phyloP scores from a whole-genome alignment of 2,329 filamentous ascomycete genomes.

The Fusarium cicatricum region DNA sequence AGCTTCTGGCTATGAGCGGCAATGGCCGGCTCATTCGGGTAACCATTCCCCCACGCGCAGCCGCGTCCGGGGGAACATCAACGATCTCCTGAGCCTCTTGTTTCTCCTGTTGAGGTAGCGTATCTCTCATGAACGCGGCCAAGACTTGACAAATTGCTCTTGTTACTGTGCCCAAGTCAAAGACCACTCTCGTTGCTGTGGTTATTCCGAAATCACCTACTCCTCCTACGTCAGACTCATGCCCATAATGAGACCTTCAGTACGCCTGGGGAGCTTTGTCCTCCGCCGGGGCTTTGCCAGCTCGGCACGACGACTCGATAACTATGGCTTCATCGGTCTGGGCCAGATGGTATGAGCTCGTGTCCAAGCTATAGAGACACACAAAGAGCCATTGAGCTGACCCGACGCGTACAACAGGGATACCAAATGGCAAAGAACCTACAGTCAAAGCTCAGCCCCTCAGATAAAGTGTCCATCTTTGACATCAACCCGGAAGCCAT shows the following conservation, averaged over 20 bases:
- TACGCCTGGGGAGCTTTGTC: slow-evolving; percentile 41
- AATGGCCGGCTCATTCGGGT: slow-evolving; percentile 48
- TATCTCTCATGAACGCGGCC: not conserved
- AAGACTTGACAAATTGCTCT: not conserved
- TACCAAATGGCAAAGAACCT: slow-evolving; percentile 71
- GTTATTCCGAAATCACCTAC: not conserved
- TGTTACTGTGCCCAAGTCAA: not conserved
- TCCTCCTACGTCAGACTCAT: not conserved
- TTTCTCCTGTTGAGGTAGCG: not conserved
- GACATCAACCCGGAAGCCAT: slow-evolving; percentile 63
- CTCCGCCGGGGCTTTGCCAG: slow-evolving; percentile 61
- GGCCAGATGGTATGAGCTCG: slow-evolving; percentile 64
- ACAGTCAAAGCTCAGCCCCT: slow-evolving; percentile 61
- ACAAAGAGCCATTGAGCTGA: slow-evolving; percentile 13
- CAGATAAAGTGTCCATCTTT: slow-evolving; percentile 62
- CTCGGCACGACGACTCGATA: slow-evolving; percentile 57
- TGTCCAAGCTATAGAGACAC: not conserved
- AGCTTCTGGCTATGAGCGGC: slow-evolving; percentile 45
- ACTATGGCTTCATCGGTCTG: slow-evolving; percentile 67
- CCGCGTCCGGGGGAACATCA: not conserved
- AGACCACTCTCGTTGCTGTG: not conserved
- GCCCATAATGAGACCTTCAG: slow-evolving; percentile 32
- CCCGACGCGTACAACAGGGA: slow-evolving; percentile 50
- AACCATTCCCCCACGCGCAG: slow-evolving; percentile 33
- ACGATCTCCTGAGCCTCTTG: slow-evolving; percentile 2